A percentile compares a stretch with the other conserved stretches of the same genome.
Evolutionary conservation across 306 rosid species (phyloP).

Genomic region (Senna tora): DNA sequence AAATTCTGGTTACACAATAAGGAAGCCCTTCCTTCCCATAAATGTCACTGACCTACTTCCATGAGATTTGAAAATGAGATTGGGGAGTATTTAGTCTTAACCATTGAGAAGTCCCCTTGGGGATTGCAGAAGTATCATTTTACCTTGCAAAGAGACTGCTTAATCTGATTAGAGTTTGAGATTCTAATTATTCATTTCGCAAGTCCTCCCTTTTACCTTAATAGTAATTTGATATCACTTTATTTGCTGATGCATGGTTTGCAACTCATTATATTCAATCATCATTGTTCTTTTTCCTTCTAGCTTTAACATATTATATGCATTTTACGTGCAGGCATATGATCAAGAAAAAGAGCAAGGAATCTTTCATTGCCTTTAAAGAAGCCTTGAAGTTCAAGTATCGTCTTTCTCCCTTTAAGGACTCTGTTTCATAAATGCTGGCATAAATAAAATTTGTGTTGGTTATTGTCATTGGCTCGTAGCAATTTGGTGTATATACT

Average conservation of each 20-base stretch:
- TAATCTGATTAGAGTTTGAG: slow-evolving; percentile 11
- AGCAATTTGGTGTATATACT: slow-evolving; percentile 31
- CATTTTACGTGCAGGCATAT: slow-evolving; percentile 74
- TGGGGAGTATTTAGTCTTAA: slow-evolving; percentile 12
- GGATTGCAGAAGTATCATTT: slow-evolving; percentile 8
- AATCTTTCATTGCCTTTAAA: slow-evolving; percentile 85
- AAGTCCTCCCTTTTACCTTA: slow-evolving; percentile 17
- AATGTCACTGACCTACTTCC: slow-evolving; percentile 4
- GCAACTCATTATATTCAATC: slow-evolving; percentile 10
- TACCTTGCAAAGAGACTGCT: slow-evolving; percentile 14
- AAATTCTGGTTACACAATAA: slow-evolving; percentile 7
- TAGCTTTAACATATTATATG: slow-evolving; percentile 29
- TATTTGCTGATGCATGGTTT: neutral
- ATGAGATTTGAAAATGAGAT: slow-evolving; percentile 12
- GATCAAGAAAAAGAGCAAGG: slow-evolving; percentile 87
- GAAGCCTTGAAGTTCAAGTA: slow-evolving; percentile 95
- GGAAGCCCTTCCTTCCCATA: slow-evolving; percentile 11
- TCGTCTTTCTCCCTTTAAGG: slow-evolving; percentile 38
- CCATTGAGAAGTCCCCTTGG: slow-evolving; percentile 13
- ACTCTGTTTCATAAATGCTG: slow-evolving; percentile 11
- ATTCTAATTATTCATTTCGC: slow-evolving; percentile 29
- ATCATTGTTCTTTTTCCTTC: slow-evolving; percentile 19
- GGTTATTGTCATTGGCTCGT: slow-evolving; percentile 11
- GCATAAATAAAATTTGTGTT: slow-evolving; percentile 1
- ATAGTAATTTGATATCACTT: neutral